phyloP scores from a whole-genome alignment of 495 filamentous ascomycete species.

The Trichoderma orchidacearum region DNA sequence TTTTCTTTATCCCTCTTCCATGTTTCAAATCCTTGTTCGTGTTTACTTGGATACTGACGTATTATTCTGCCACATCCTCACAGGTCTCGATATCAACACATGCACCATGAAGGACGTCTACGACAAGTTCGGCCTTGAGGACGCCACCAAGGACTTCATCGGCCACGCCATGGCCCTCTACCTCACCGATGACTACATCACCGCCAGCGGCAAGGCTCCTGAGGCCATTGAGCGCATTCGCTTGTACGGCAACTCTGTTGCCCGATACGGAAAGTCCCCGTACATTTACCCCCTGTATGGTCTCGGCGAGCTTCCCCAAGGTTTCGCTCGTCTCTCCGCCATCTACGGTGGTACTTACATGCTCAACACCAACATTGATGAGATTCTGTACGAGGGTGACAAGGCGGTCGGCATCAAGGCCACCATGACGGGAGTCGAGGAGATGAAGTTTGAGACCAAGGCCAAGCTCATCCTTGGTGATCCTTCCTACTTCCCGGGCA shows the following conservation, averaged over 20 bases:
- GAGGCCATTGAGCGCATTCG: constrained; percentile 87
- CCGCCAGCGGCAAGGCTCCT: constrained; percentile 53
- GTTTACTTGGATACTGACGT: too few relatives aligned
- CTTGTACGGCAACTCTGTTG: constrained; percentile 95
- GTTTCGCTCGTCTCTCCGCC: constrained; percentile 91
- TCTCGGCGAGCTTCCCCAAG: constrained; percentile 92
- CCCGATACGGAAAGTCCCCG: constrained; percentile 93
- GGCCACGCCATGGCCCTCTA: constrained; percentile 98
- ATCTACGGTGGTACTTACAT: constrained; percentile 99
- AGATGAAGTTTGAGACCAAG: constrained; percentile 93
- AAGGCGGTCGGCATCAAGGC: constrained; percentile 92
- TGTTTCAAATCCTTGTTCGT: too few relatives aligned
- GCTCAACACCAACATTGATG: constrained; percentile 89
- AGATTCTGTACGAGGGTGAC: constrained; percentile 64
- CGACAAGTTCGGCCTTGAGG: constrained; percentile 89
- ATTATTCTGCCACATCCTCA: not conserved
- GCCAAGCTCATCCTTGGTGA: constrained; percentile 93
- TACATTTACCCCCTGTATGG: constrained; percentile 99
- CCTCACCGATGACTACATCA: constrained; percentile 76
- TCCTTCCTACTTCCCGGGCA: constrained; percentile 89
- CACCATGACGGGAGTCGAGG: constrained; percentile 77
- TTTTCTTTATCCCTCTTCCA: too few relatives aligned
- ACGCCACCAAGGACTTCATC: constrained; percentile 87
- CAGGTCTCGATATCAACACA: constrained; percentile 65
- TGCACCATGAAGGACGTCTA: constrained; percentile 96